Base-by-base conservation (phyloP, 2,329 filamentous ascomycete genomes). In the Pseudogymnoascus sp. region DNA sequence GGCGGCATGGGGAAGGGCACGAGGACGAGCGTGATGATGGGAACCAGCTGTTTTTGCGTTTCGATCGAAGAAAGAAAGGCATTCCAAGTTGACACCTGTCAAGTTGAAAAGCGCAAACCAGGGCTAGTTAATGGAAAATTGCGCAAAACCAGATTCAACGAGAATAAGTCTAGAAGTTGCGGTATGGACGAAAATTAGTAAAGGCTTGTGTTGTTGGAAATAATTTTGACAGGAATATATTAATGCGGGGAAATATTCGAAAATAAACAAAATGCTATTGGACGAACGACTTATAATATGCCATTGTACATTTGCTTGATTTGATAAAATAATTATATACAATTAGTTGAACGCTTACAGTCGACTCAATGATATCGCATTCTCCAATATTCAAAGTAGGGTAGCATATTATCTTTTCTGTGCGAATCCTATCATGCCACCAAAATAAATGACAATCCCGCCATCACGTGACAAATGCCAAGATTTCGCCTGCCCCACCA, bases 401-500 rank as follows among this genome's bases (percentile, higher is more conserved):
- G 2, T 21, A 13, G 2, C 48, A 33, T 17, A 27, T 33, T 17
- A 55, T 44, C 6, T 33, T 33, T 55, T 13, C 13, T 9, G 5
- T 33, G 48, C 5, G 9, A 17, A 33, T 33, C 15, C 44, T n/a
- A 12, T 33, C n/a, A 33, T 33, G 13, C 27, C 44, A 55, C 27
- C 5, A 55, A 7, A 7, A 21, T 55, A 55, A 33, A 55, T 55
- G 5, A 15, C 42, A 29, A 31, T 21, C 8, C 13, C 8, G 10
- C 1, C 0, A 55, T 55, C 48, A 55, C 48, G 48, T 55, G 48
- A 55, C 3, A 27, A 39, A 38, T 7, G 58, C 58, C 58, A 59
- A 59, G 58, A 59, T 59, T 59, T 59, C 58, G 35, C 35, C 58
- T 59, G 58, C 58, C 58, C 58, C 58, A 39, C 58, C 38, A 59